Evolutionary conservation across 1,284 basidiomycete genomes (phyloP).

Genomic region (Neonothopanus nambi): DNA sequence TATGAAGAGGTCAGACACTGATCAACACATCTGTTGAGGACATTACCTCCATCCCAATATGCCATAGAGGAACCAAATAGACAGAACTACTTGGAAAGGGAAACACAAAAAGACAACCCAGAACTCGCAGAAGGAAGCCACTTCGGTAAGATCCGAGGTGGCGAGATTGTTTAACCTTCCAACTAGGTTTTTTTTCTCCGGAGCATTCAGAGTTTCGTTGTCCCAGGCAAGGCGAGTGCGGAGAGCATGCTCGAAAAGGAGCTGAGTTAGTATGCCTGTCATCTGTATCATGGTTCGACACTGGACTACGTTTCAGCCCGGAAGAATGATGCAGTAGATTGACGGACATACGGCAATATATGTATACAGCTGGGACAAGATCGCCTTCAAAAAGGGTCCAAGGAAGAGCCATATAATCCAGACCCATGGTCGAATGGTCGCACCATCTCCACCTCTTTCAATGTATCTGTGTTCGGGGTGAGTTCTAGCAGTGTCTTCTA

Average conservation of each 20-base stretch:
- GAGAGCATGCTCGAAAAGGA: slow-evolving; percentile 33
- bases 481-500: neutral
- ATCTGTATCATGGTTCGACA: slow-evolving; percentile 1
- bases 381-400: slow-evolving; percentile 47
- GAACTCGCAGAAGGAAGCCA: neutral
- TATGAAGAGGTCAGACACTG: neutral
- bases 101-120: slow-evolving; percentile 1
- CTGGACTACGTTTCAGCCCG: neutral
- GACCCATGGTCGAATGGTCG: slow-evolving; percentile 34
- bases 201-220: neutral
- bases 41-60: slow-evolving; percentile 12
- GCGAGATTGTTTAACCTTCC: slow-evolving; percentile 12
- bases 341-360: slow-evolving; percentile 2
- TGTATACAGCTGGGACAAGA: slow-evolving; percentile 38
- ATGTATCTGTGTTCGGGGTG: slow-evolving; percentile 36
- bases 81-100: slow-evolving; percentile 5
- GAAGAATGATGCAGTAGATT: neutral
- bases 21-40: neutral
- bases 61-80: slow-evolving; percentile 7
- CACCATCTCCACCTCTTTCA: slow-evolving; percentile 26
- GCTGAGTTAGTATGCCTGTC: slow-evolving; percentile 46
- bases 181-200: neutral
- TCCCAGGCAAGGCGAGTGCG: slow-evolving; percentile 46
- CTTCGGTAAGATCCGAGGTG: slow-evolving; percentile 1
- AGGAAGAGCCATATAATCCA: slow-evolving; percentile 67